phyloP scores from a whole-genome alignment of 169 alveolate species.

The Neospora caninum region DNA sequence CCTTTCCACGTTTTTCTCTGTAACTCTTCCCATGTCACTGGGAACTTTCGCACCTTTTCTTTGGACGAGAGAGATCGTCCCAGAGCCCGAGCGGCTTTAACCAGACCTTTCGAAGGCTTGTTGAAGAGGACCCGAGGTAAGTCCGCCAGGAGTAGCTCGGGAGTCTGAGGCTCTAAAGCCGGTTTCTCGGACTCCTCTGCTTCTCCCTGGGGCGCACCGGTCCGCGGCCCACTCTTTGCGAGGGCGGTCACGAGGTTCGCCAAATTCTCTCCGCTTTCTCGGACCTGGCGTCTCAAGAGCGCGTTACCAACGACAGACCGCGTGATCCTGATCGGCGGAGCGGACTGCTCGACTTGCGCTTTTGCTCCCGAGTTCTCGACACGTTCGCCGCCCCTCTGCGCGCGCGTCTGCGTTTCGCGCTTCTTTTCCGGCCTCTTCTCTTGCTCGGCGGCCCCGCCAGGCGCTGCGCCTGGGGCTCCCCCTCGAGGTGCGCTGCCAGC shows the following conservation, averaged over 20 bases:
- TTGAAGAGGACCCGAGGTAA: not conserved
- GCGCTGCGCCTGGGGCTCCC: not conserved
- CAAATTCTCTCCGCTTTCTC: not conserved
- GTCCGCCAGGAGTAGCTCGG: not conserved
- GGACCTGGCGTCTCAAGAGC: not conserved
- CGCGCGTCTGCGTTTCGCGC: not conserved
- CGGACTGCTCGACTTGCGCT: not conserved
- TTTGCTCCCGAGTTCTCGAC: not conserved
- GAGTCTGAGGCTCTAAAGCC: not conserved
- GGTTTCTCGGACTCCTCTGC: too few relatives aligned
- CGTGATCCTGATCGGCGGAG: not conserved
- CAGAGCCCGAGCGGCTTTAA: not conserved
- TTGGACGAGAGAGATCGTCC: not conserved
- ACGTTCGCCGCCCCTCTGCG: not conserved
- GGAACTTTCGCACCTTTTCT: not conserved
- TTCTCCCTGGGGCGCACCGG: not conserved
- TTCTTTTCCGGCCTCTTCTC: not conserved
- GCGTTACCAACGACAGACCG: conserved; percentile 5
- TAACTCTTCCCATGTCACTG: not conserved
- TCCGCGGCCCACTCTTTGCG: not conserved
- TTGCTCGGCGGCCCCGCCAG: not conserved
- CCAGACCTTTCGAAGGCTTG: conserved; percentile 5
- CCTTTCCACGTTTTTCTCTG: too few relatives aligned
- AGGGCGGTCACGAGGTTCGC: not conserved
- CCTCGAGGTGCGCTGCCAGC: not conserved